Evolutionary conservation across 306 rosid genomes (phyloP).

Genomic region (Begonia loranthoides): DNA sequence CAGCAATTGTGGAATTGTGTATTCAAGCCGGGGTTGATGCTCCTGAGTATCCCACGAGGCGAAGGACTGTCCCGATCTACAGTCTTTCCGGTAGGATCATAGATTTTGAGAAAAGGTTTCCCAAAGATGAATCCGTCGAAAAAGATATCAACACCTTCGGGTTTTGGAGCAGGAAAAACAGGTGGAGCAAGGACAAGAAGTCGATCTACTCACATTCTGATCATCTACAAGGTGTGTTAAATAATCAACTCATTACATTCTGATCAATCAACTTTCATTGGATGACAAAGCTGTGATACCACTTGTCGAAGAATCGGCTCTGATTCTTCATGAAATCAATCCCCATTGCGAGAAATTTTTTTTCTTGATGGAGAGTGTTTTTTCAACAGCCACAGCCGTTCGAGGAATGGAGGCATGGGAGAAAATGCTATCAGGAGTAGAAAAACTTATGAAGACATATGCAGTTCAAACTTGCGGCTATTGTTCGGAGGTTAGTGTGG

Average conservation of each 20-base stretch:
- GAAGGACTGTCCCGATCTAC: conserved; percentile 51
- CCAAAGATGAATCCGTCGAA: conserved; percentile 24
- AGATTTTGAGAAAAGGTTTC: conserved; percentile 56
- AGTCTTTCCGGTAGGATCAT: conserved; percentile 45
- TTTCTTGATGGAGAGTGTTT: too few species aligned
- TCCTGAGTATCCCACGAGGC: conserved; percentile 49
- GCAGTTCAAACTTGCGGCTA: conserved; percentile 62
- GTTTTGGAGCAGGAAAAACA: conserved; percentile 33
- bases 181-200: conserved; percentile 6
- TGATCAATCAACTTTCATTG: too few species aligned
- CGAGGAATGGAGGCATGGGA: conserved; percentile 60
- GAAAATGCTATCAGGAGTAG: conserved; percentile 34
- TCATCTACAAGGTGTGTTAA: conserved; percentile 32
- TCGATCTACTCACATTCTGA: conserved; percentile 18
- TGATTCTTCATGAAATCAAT: too few species aligned
- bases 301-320: too few species aligned
- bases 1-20: conserved; percentile 58
- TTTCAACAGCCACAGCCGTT: conserved; percentile 28
- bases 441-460: conserved; percentile 45
- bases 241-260: too few species aligned
- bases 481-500: conserved; percentile 69
- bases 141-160: conserved; percentile 35
- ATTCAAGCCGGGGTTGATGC: conserved; percentile 60
- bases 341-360: too few species aligned
- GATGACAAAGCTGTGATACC: too few species aligned